A percentile compares a stretch with the other conserved stretches of the same genome.
These are phyloP conservation scores for Salvia hispanica DNA, from an alignment of 257 asterid genomes.

Conservation along the genomic window DNA sequence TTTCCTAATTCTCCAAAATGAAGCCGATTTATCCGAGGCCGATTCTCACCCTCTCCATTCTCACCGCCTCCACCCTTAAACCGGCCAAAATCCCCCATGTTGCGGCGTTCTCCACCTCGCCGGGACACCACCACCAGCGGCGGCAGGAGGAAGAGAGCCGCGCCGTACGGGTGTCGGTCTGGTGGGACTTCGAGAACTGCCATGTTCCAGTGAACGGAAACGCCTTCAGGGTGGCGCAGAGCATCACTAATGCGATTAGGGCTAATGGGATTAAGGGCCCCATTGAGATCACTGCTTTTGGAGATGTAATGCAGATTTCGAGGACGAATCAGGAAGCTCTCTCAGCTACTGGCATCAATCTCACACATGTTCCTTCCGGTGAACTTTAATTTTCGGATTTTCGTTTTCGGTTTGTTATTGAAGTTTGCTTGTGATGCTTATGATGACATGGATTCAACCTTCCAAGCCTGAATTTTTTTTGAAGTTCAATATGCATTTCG, in stretches of 20 bases:
- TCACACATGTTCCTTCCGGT: slow-evolving; percentile 85
- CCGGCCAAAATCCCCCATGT: slow-evolving; percentile 25
- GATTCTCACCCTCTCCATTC: slow-evolving; percentile 37
- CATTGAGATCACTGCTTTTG: slow-evolving; percentile 86
- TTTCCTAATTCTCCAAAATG: slow-evolving; percentile 32
- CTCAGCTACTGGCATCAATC: slow-evolving; percentile 78
- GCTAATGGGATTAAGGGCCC: slow-evolving; percentile 89
- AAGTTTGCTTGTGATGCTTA: neutral
- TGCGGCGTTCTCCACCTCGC: slow-evolving; percentile 28
- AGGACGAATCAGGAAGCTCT: slow-evolving; percentile 81
- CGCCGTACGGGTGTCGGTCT: slow-evolving; percentile 78
- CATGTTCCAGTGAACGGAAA: slow-evolving; percentile 53
- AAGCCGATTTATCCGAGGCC: slow-evolving; percentile 41
- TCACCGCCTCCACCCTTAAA: slow-evolving; percentile 33
- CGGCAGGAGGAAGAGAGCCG: slow-evolving; percentile 80
- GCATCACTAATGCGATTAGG: slow-evolving; percentile 71
- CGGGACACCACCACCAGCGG: slow-evolving; percentile 40
- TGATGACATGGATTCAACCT: too few species aligned
- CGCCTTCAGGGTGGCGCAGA: slow-evolving; percentile 64
- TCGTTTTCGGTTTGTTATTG: neutral
- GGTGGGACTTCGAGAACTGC: slow-evolving; percentile 99
- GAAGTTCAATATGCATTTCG: neutral
- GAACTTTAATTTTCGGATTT: neutral
- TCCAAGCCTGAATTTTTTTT: too few species aligned
- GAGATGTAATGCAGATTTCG: slow-evolving; percentile 78